Conservation (phyloP, 2,329 filamentous ascomycete species). For the Aspergillus sojae region DNA sequence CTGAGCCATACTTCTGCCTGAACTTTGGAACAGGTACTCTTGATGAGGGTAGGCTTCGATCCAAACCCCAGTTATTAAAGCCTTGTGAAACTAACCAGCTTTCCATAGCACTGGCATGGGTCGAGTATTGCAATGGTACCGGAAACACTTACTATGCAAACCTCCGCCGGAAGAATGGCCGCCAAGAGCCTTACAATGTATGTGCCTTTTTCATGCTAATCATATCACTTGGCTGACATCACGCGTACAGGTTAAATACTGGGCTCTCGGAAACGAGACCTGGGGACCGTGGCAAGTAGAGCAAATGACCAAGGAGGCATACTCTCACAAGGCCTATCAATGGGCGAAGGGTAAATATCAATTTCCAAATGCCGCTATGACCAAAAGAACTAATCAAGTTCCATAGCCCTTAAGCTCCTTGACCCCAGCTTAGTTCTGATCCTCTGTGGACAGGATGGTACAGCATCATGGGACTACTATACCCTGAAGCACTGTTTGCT, state of each 20-base stretch:
- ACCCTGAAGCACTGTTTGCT: conserved; percentile 70
- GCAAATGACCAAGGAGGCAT: conserved; percentile 62
- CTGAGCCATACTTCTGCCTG: conserved; percentile 77
- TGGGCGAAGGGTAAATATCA: conserved; percentile 56
- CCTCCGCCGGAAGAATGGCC: conserved; percentile 73
- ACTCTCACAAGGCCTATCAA: conserved; percentile 60
- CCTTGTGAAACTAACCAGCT: not conserved
- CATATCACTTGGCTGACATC: conserved; percentile 3
- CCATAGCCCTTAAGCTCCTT: conserved; percentile 42
- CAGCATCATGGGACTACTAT: conserved; percentile 71
- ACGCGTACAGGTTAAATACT: conserved; percentile 67
- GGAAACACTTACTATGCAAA: conserved; percentile 80
- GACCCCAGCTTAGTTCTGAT: conserved; percentile 72
- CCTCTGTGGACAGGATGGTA: conserved; percentile 72
- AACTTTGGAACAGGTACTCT: conserved; percentile 77
- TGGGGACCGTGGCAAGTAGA: conserved; percentile 64
- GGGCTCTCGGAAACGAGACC: conserved; percentile 77
- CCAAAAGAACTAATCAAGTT: conserved; percentile 6
- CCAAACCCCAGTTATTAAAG: not conserved
- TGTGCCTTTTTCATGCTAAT: not conserved
- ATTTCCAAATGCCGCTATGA: not conserved
- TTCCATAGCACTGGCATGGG: conserved; percentile 66
- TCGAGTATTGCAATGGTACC: conserved; percentile 85
- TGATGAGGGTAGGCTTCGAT: conserved; percentile 50
- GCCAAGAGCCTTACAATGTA: conserved; percentile 73